Base-by-base conservation (phyloP, 2,329 filamentous ascomycete species). In the Dothideomycetes sp. region DNA sequence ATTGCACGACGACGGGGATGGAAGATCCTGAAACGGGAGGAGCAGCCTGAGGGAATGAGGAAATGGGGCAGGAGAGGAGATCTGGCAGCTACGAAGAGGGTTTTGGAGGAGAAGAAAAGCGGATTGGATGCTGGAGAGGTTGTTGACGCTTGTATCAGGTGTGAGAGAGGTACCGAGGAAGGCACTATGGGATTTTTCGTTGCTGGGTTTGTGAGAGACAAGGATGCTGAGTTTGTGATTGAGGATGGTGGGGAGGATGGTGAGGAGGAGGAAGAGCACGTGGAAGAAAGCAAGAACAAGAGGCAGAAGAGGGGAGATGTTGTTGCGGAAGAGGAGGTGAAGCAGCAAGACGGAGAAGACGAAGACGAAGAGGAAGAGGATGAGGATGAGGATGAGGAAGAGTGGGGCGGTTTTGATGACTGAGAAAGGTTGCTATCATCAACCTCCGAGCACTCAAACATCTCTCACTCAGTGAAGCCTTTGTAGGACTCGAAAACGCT, bases 121-220 rank as follows among this genome's bases (percentile, higher is more conserved):
- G 4, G 56, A 49, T 27, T 57, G 51, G n/a, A 56, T 53, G 35
- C 56, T 46, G 13, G 58, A 40, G 38, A 47, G 34, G 11, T 52
- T 31, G 32, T 46, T 45, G 27, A 49, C 33, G 43, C 20, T 23
- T 49, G 46, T 31, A 48, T 47, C 11, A 27, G 40, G n/a, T 51
- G 48, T 10, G 52, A 51, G n/a, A 51, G 53, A 7, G 58, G 56
- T n/a, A 54, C 55, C 1, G 58, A 60, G 6, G 54, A 54, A 6
- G 55, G 87, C 0, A 84, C 88, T 1, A 94, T 95, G 75, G 89
- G 91, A 0, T 96, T 98, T 62, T 98, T 98, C 53, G 84, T 95
- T 15, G 86, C 78, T n/a, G 85, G 74, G 0, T 94, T 98, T 61
- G 73, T 85, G 3, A 70, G 84, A 39, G 74, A 82, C 30, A 50